Conservation (phyloP, 306 rosid genomes). For the Glycine latifolia region DNA sequence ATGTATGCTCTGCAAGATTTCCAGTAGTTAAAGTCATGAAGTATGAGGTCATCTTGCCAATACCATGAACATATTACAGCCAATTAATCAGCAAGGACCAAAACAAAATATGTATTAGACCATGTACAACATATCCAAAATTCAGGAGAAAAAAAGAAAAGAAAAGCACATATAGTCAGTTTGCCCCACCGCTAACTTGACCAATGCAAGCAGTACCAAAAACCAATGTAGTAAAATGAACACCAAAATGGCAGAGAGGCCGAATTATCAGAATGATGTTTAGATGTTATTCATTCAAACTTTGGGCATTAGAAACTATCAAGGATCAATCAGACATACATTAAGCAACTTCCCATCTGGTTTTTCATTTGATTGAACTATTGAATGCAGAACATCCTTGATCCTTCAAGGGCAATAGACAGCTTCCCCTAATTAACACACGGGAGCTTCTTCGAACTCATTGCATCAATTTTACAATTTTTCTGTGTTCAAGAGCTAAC, state of each 20-base stretch:
- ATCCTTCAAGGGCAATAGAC: not conserved
- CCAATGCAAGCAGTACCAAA: not conserved
- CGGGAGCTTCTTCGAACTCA: constrained; percentile 14
- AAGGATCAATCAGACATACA: constrained; percentile 4
- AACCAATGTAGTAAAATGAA: constrained; percentile 2
- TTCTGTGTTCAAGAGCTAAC: constrained; percentile 31
- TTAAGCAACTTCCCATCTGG: constrained; percentile 12
- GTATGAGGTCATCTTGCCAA: constrained; percentile 27
- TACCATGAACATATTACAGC: constrained; percentile 19
- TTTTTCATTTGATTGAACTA: constrained; percentile 22
- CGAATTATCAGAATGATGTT: too few relatives aligned
- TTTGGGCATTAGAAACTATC: constrained; percentile 28
- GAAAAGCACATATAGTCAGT: not conserved
- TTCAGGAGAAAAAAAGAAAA: not conserved
- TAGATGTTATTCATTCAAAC: constrained; percentile 25
- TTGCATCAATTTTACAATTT: constrained; percentile 26
- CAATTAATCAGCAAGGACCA: constrained; percentile 30
- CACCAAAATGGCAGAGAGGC: not conserved
- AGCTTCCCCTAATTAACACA: not conserved
- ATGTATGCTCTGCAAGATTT: constrained; percentile 39
- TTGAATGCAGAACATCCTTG: not conserved
- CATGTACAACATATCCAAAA: constrained; percentile 23
- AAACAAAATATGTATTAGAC: constrained; percentile 34
- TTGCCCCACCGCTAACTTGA: too few relatives aligned
- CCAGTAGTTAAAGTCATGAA: constrained; percentile 32